phyloP scores from a whole-genome alignment of 495 filamentous ascomycete genomes.

The Xylaria castorea region DNA sequence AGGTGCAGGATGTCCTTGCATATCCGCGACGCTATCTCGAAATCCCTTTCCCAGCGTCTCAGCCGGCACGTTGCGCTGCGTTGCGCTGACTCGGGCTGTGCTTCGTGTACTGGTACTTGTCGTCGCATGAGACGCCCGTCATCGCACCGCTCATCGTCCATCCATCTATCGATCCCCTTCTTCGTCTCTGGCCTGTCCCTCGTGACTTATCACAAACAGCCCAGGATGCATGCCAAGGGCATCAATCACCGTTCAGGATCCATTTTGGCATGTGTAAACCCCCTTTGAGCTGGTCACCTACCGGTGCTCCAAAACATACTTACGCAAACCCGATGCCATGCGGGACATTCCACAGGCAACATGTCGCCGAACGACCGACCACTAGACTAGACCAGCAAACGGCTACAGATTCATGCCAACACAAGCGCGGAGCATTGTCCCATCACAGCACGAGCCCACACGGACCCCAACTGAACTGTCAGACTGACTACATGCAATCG shows the following conservation, averaged over 20 bases:
- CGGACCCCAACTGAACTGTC: constrained; percentile 8
- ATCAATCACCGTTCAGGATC: constrained; percentile 21
- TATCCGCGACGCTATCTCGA: constrained; percentile 37
- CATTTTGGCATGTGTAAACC: constrained; percentile 24
- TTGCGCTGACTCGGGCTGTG: constrained; percentile 20
- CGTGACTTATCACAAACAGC: constrained; percentile 26
- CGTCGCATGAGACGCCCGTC: constrained; percentile 17
- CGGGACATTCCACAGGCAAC: constrained; percentile 26
- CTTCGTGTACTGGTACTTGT: constrained; percentile 6
- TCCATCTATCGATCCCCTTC: constrained; percentile 21
- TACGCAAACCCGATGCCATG: constrained; percentile 24
- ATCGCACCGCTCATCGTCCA: constrained; percentile 17
- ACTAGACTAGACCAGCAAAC: background rate
- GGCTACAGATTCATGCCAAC: constrained; percentile 17
- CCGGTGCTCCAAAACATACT: constrained; percentile 14
- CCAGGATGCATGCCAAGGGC: constrained; percentile 22
- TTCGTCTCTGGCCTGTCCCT: constrained; percentile 25
- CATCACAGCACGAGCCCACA: background rate
- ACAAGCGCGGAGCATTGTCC: constrained; percentile 16
- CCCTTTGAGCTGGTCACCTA: constrained; percentile 19
- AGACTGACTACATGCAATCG: constrained; percentile 19
- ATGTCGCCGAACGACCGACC: background rate
- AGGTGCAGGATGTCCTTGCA: constrained; percentile 38
- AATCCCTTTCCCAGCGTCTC: constrained; percentile 37
- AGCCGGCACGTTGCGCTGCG: constrained; percentile 16